Base-by-base conservation (phyloP, 2,329 filamentous ascomycete species). In the Huntiella omanensis region DNA sequence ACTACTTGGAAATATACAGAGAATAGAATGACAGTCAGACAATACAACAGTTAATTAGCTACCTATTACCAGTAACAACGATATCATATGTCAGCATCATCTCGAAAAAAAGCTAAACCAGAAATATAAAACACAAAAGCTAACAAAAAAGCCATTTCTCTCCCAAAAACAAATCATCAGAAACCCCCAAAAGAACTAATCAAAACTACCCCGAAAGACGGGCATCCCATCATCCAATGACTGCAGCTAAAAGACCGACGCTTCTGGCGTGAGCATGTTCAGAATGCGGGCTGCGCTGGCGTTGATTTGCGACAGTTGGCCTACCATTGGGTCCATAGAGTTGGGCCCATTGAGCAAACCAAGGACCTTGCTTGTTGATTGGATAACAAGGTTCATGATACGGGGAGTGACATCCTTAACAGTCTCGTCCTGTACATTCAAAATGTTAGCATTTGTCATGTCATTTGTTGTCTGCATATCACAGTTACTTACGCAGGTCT, bases 331-430 rank as follows among this genome's bases (percentile, higher is more conserved):
- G n/a, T 65, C 58, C 33, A 64, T 58, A 50, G 63, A 64, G 56
- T 61, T 22, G 10, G 40, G 46, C 3, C 39, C 43, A n/a, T 45
- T 67, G 51, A 75, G 64, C 46, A 64, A 65, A 53, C 69, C 62
- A 53, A 70, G 67, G 10, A 74, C 61, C 47, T 67, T 63, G 55
- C 75, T 70, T 36, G 73, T 62, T 35, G 69, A 65, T 44, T 64
- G 60, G 52, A 70, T 63, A 52, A 74, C 64, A 35, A 70, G 66
- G 39, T 60, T 59, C 64, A 75, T 73, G 53, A 75, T 72, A 53
- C 68, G 71, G 19, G 71, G 71, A 33, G 71, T 66, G 34, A 75
- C 69, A 17, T 69, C 67, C 48, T 67, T 65, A 47, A 72, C 64
- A 59, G 73, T 67, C 16, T 67, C 61, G 47, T 74, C 69, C 70